Evolutionary conservation across 2,329 filamentous ascomycete species (phyloP).

Genomic region (Phialophora macrospora): DNA sequence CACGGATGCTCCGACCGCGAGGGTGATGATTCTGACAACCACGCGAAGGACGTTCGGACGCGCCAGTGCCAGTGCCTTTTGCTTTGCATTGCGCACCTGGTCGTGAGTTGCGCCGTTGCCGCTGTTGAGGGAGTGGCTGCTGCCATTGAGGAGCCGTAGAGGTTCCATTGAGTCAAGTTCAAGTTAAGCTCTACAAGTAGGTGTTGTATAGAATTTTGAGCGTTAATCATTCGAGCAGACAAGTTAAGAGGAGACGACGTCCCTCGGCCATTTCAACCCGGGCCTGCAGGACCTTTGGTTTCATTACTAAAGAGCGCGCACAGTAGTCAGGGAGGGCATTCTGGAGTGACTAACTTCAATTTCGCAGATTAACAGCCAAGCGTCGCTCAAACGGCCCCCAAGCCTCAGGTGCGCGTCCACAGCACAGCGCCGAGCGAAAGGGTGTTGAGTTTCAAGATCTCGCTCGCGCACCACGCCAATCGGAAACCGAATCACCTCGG

Average conservation of each 20-base stretch:
- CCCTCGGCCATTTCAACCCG: background rate
- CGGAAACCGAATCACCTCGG: no score
- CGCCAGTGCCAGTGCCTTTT: slow-evolving; percentile 2
- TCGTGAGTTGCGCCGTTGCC: background rate
- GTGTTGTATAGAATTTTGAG: background rate
- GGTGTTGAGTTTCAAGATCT: background rate
- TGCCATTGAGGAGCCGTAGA: background rate
- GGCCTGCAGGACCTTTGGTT: background rate
- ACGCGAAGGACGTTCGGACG: slow-evolving; percentile 10
- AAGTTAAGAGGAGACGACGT: background rate
- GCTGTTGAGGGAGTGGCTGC: background rate
- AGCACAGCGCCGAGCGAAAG: background rate
- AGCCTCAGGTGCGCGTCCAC: background rate
- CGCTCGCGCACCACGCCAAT: background rate
- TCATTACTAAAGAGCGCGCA: background rate
- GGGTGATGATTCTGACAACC: slow-evolving; percentile 10
- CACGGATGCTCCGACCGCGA: slow-evolving; percentile 15
- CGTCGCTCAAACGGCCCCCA: background rate
- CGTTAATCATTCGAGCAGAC: background rate
- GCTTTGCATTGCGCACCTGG: background rate
- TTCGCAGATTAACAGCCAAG: background rate
- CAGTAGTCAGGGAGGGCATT: background rate
- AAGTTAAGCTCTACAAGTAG: no score
- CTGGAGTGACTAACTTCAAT: background rate
- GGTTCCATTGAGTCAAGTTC: no score